Conservation (phyloP, 495 filamentous ascomycete genomes). For the Hypoxylon rickii region DNA sequence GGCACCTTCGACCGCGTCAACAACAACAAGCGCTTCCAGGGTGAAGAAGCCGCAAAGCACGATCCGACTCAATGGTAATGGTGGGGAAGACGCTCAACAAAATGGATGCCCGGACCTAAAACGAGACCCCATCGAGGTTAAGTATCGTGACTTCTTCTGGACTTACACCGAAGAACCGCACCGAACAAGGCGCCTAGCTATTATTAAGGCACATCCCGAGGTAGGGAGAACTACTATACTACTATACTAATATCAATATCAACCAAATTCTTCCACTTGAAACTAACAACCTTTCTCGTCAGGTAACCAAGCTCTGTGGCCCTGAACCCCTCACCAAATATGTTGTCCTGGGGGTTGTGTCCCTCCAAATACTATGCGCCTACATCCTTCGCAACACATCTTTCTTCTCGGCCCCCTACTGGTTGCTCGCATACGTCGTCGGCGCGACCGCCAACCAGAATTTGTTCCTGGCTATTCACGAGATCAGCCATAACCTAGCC, state of each 20-base stretch:
- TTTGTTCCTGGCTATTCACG: conserved; percentile 97
- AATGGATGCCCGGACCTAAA: conserved; percentile 20
- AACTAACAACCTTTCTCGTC: conserved; percentile 15
- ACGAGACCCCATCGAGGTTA: conserved; percentile 45
- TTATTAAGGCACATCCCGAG: conserved; percentile 98
- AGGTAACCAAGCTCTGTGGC: conserved; percentile 98
- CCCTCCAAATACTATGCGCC: conserved; percentile 78
- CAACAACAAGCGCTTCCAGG: conserved; percentile 33
- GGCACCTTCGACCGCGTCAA: conserved; percentile 37
- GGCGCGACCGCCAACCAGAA: conserved; percentile 98
- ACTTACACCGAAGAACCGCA: conserved; percentile 99
- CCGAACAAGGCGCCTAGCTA: conserved; percentile 82
- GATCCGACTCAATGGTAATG: conserved; percentile 34
- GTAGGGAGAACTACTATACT: conserved; percentile 49
- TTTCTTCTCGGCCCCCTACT: conserved; percentile 81
- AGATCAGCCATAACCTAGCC: conserved; percentile 97
- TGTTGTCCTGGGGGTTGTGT: conserved; percentile 82
- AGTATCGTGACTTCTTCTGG: conserved; percentile 71
- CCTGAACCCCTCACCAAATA: conserved; percentile 96
- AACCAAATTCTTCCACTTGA: too few species aligned
- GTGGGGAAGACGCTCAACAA: conserved; percentile 19
- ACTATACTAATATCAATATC: not conserved
- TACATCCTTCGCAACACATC: conserved; percentile 78
- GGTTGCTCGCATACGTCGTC: conserved; percentile 86
- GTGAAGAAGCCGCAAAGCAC: conserved; percentile 28